Evolutionary conservation across 2,329 filamentous ascomycete genomes (phyloP).

Genomic region (Pseudocercospora macadamiae): DNA sequence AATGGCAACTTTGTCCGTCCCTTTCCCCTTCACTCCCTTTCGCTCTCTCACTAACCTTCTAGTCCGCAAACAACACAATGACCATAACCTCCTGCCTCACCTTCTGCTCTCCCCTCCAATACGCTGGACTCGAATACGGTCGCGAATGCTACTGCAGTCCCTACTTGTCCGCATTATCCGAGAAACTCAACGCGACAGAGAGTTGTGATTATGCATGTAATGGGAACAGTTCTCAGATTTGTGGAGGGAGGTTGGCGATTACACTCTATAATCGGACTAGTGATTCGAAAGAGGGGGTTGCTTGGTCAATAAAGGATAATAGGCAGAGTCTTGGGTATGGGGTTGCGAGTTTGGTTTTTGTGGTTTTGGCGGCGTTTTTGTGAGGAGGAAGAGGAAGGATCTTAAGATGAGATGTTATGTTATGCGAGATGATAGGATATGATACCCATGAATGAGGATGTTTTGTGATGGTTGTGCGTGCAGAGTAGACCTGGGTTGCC

Average conservation of each 20-base stretch:
- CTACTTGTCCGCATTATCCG: slow-evolving; percentile 52
- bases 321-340: slow-evolving; percentile 24
- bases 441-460: not conserved
- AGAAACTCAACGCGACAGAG: slow-evolving; percentile 49
- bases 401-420: not conserved
- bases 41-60: no score
- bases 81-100: slow-evolving; percentile 56
- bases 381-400: not conserved
- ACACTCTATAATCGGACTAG: slow-evolving; percentile 37
- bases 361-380: slow-evolving; percentile 19
- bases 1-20: slow-evolving; percentile 46
- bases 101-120: slow-evolving; percentile 52
- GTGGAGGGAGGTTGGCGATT: slow-evolving; percentile 54
- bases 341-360: not conserved
- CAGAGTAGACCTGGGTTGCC: no score
- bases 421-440: not conserved
- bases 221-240: slow-evolving; percentile 56
- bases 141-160: slow-evolving; percentile 66
- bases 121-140: slow-evolving; percentile 59
- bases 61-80: slow-evolving; percentile 49
- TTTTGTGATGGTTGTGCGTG: not conserved
- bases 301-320: slow-evolving; percentile 22
- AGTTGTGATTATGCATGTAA: slow-evolving; percentile 58
- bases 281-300: slow-evolving; percentile 24
- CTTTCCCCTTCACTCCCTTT: not conserved